Evolutionary conservation across 495 filamentous ascomycete genomes (phyloP).

Genomic region (Neurospora sp.): DNA sequence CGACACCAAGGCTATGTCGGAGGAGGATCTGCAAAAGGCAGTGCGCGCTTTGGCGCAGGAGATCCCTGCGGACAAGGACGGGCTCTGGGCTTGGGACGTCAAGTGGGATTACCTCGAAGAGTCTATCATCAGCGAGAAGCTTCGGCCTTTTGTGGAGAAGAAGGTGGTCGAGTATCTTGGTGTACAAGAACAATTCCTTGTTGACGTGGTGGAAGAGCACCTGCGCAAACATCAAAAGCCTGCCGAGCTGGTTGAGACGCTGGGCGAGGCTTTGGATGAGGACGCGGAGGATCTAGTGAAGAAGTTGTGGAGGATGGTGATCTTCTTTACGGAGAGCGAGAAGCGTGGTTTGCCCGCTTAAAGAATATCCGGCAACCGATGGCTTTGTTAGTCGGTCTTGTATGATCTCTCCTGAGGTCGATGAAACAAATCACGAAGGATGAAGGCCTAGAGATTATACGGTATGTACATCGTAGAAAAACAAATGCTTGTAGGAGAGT

Average conservation of each 20-base stretch:
- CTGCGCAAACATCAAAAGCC: conserved; percentile 68
- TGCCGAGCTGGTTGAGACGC: conserved; percentile 68
- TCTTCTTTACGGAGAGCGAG: conserved; percentile 95
- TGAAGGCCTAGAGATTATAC: background rate
- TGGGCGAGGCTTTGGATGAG: conserved; percentile 87
- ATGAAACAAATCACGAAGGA: background rate
- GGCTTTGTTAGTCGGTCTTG: background rate
- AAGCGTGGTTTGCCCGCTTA: conserved; percentile 75
- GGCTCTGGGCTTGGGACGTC: conserved; percentile 84
- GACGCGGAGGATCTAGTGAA: conserved; percentile 89
- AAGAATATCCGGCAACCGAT: background rate
- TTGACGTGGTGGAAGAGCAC: conserved; percentile 86
- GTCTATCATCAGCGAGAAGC: conserved; percentile 69
- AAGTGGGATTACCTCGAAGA: conserved; percentile 94
- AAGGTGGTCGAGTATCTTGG: conserved; percentile 95
- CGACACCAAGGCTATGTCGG: conserved; percentile 58
- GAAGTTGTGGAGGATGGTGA: conserved; percentile 97
- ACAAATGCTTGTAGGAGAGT: background rate
- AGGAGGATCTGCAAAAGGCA: conserved; percentile 74
- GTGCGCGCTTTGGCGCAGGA: conserved; percentile 73
- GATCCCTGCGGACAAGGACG: conserved; percentile 79
- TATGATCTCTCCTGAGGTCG: background rate
- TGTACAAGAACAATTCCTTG: conserved; percentile 90
- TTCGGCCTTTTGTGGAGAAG: conserved; percentile 93
- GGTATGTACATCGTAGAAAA: background rate